Evolutionary conservation across 371 early-diverging fungal genomes (phyloP), one percentile per base, ranked within the genome.

Genomic region (Encephalitozoon cuniculi): DNA sequence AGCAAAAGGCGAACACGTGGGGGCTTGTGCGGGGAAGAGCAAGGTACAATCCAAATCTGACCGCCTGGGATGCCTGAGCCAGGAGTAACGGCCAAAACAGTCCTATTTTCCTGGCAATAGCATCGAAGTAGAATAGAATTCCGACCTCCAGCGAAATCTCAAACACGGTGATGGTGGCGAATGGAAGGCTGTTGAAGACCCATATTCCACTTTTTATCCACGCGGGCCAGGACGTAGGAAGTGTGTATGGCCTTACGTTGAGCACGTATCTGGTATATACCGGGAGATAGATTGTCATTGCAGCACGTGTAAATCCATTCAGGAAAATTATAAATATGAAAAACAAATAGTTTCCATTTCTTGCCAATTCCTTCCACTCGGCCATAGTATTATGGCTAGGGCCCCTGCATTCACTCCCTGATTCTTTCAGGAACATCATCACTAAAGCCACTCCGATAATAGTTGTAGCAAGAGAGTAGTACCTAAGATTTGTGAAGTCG

Each of bases 291-390:
- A 81, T 75, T 11, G 83, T 81, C 81, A 86, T 81, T 18, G 76
- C 75, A 37, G 83, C 72, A 53, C 86, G 41, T 9, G 85, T 82
- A 21, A 86, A 64, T 28, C 84, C 86, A 74, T 86, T 86, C 23
- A 85, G 40, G n/a, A 86, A 68, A 70, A 86, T 86, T 28, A 86
- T 84, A 39, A 85, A 55, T 25, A 85, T 73, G 64, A 86, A 86
- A 59, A 86, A 85, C 54, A 85, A 55, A 55, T 83, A 86, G 15
- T 81, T 77, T 43, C 40, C 64, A 59, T 82, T 82, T 32, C 55
- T 73, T 9, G 82, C 23, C n/a, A 83, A 67, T 46, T 75, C 71
- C 40, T 68, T 70, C 51, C 74, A 64, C 41, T 80, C 72, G n/a
- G 74, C 65, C 39, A 41, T 34, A 18, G 68, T 76, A 41, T 71